These are phyloP conservation scores for Endocalyx cinctus DNA, from an alignment of 2,329 filamentous ascomycete genomes.

Conservation along the genomic window DNA sequence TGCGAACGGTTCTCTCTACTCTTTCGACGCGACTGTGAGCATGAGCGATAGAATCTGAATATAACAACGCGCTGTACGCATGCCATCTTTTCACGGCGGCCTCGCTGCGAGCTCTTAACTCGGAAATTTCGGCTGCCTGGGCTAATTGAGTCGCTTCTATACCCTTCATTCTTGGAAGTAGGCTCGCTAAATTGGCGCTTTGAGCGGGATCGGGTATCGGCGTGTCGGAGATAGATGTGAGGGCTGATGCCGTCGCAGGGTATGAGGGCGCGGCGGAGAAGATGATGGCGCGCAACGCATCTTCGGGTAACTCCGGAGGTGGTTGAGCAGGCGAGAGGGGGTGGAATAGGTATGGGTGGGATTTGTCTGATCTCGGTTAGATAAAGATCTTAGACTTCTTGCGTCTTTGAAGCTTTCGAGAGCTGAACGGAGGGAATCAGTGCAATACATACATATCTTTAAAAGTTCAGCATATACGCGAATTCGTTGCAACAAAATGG, in stretches of 20 bases:
- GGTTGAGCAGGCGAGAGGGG: constrained; percentile 39
- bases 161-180: constrained; percentile 59
- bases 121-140: constrained; percentile 59
- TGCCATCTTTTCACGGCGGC: constrained; percentile 65
- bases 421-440: no score
- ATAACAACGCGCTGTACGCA: constrained; percentile 63
- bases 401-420: not conserved
- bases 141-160: constrained; percentile 56
- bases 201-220: constrained; percentile 52
- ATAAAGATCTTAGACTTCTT: constrained; percentile 4
- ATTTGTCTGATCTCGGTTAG: constrained; percentile 38
- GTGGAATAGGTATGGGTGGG: constrained; percentile 52
- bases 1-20: constrained; percentile 61
- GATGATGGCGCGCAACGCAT: constrained; percentile 50
- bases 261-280: constrained; percentile 53
- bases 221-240: constrained; percentile 53
- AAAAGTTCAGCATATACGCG: constrained; percentile 57
- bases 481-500: constrained; percentile 42
- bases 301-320: constrained; percentile 46
- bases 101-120: constrained; percentile 61
- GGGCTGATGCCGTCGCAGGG: constrained; percentile 50
- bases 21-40: constrained; percentile 64
- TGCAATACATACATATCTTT: constrained; percentile 60
- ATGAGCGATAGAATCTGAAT: constrained; percentile 64
- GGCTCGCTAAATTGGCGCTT: constrained; percentile 51